A percentile compares a stretch with the other conserved stretches of the same genome.
Evolutionary conservation across 2,329 filamentous ascomycete genomes (phyloP).

Genomic region (Fusarium liriodendri): DNA sequence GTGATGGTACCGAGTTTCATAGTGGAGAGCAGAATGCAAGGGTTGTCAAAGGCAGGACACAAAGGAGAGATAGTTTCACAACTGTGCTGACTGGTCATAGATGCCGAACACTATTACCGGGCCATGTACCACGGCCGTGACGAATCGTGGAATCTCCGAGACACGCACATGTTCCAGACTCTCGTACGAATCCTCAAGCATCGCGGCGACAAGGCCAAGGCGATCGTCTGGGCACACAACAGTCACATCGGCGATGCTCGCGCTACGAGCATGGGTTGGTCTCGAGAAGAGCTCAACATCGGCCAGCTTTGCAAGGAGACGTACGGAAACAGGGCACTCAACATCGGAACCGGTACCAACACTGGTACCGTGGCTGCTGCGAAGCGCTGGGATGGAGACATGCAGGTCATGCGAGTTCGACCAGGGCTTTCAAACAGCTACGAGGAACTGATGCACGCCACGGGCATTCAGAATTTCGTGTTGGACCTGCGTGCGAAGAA

Average conservation of each 20-base stretch:
- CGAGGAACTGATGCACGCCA: slow-evolving; percentile 27
- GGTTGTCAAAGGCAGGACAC: slow-evolving; percentile 14
- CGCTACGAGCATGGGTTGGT: slow-evolving; percentile 31
- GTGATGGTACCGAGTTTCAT: slow-evolving; percentile 20
- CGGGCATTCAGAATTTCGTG: slow-evolving; percentile 21
- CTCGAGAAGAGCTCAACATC: slow-evolving; percentile 26
- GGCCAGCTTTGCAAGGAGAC: slow-evolving; percentile 25
- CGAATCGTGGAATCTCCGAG: slow-evolving; percentile 31
- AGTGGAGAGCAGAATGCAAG: slow-evolving; percentile 29
- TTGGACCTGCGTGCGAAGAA: slow-evolving; percentile 17
- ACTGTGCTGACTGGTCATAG: not conserved
- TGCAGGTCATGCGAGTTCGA: slow-evolving; percentile 26
- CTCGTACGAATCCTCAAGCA: slow-evolving; percentile 26
- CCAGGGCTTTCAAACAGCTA: slow-evolving; percentile 22
- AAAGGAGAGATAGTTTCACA: too few species aligned
- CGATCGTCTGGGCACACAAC: slow-evolving; percentile 33
- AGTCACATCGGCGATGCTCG: slow-evolving; percentile 28
- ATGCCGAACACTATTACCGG: slow-evolving; percentile 30
- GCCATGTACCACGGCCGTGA: slow-evolving; percentile 26
- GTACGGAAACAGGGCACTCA: slow-evolving; percentile 9
- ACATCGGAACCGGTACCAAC: slow-evolving; percentile 25
- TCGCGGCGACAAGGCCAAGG: slow-evolving; percentile 14
- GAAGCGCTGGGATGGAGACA: slow-evolving; percentile 26
- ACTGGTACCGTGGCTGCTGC: slow-evolving; percentile 26
- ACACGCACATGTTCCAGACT: slow-evolving; percentile 27